These are phyloP conservation scores for Fusarium staphyleae DNA, from an alignment of 2,329 filamentous ascomycete species.

Conservation along the genomic window DNA sequence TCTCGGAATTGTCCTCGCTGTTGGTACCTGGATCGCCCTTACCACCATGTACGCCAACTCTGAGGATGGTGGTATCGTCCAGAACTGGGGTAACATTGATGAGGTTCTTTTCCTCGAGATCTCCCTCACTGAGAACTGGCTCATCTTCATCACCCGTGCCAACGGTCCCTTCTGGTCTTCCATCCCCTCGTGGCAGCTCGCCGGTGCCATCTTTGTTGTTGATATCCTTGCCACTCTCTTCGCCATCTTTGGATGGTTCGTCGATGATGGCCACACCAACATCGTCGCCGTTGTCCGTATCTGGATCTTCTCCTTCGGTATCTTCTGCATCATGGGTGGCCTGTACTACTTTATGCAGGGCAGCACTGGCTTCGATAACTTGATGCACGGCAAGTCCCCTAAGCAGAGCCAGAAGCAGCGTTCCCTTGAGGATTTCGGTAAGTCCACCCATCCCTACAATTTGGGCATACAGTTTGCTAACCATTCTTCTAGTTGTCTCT, in stretches of 20 bases:
- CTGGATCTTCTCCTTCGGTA: slow-evolving; percentile 90
- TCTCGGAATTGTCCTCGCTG: slow-evolving; percentile 79
- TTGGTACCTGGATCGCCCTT: slow-evolving; percentile 88
- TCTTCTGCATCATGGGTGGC: slow-evolving; percentile 84
- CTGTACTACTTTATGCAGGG: slow-evolving; percentile 80
- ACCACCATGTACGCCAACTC: slow-evolving; percentile 79
- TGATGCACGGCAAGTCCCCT: slow-evolving; percentile 89
- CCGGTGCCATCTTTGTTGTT: slow-evolving; percentile 79
- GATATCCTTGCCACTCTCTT: slow-evolving; percentile 87
- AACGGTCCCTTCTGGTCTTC: slow-evolving; percentile 93
- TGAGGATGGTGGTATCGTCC: slow-evolving; percentile 81
- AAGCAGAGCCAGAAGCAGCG: slow-evolving; percentile 85
- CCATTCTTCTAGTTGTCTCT: slow-evolving; percentile 72
- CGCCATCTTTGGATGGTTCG: slow-evolving; percentile 85
- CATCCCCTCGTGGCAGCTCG: slow-evolving; percentile 84
- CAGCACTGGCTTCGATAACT: slow-evolving; percentile 83
- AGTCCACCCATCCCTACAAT: slow-evolving; percentile 48
- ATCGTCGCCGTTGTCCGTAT: slow-evolving; percentile 87
- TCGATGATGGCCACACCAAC: slow-evolving; percentile 67
- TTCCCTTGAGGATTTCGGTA: slow-evolving; percentile 88
- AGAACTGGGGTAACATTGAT: slow-evolving; percentile 85
- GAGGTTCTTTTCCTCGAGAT: slow-evolving; percentile 89
- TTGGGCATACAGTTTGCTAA: slow-evolving; percentile 53
- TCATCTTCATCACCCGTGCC: slow-evolving; percentile 95
- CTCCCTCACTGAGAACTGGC: slow-evolving; percentile 91